Base-by-base conservation (phyloP, 768 basidiomycete species). In the Imleria badia region DNA sequence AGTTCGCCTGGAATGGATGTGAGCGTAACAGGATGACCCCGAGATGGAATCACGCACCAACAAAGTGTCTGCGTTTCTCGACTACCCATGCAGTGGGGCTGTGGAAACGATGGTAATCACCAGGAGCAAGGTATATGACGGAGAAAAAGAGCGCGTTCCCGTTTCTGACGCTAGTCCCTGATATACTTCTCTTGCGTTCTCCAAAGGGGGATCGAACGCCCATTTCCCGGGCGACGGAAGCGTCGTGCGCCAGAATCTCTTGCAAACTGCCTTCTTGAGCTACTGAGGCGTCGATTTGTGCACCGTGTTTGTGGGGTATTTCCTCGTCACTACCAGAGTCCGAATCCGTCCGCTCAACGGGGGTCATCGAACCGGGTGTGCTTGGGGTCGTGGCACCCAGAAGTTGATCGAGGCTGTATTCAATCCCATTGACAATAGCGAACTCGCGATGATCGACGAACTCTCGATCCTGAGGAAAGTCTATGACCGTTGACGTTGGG, bases 91-190 rank as follows among this genome's bases (percentile, higher is more conserved):
- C 85, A 1, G 94, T 86, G 1, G 97, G 96, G 47, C 86, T 89
- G 71, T 99, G 97, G 81, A 97, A 99, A 15, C 96, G 84, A 66
- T 99, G 96, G 71, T 98, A 98, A 68, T 99, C 97, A 2, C 97
- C 96, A 1, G 97, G 97, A 1, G 96, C 97, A 51, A 99, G 89
- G 75, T 98, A 99, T 55, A 99, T 89, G 62, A 99, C 97, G 22
- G 89, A 76, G 71, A 98, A 99, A 74, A 85, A 97, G 22, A 98
- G 83, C 17, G 85, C 80, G 66, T 98, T 88, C 14, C 91, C 93
- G 3, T 86, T 81, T 58, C 83, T 82, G 41, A 87, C 76, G 38
- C 74, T 75, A 9, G 76, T 75, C 48, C 78, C 75, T 17, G 78
- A 79, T 45, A 72, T 73, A 56, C 72, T 73, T 46, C 66, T 47